Base-by-base conservation (phyloP, 805 yeast species). In the Saturnispora dispora region DNA sequence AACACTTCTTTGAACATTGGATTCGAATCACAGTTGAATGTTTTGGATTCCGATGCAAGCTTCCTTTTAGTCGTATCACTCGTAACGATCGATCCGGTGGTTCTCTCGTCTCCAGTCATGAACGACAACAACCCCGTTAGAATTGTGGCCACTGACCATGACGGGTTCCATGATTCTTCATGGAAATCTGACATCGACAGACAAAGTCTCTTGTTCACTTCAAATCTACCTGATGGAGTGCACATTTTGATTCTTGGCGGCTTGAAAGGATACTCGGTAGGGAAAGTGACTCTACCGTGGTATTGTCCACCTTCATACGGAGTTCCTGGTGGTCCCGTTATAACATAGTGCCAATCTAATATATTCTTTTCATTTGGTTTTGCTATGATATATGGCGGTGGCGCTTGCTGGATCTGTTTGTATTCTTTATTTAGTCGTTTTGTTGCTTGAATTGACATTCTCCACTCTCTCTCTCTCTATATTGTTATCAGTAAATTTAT, bases 81-180 rank as follows among this genome's bases (percentile, higher is more conserved):
- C 1, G 96, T 79, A 8, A 67, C 71, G 11, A 89, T 79, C 8
- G 91, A 81, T 0, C 97, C 97, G 0, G 96, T 83, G 2, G 96
- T 87, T 25, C 77, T 70, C 58, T 90, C 97, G 53, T 79, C 78
- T 9, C 93, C 83, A 0, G 95, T 88, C 98, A 90, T 90, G 62
- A 90, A 90, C 63, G 96, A 87, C 57, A 90, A 71, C 36, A 90
- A 71, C 0, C 97, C 98, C 10, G 82, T 86, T 58, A 90, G 73
- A 20, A 90, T 90, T 0, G 97, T 89, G 33, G 88, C 74, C 25
- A 90, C 96, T 44, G 89, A 81, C 97, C 97, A 90, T 6, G 95
- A 88, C 1, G 98, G 97, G 65, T 90, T 89, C 98, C 98, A 90
- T 1, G 85, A 72, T 65, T 89, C 93, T 3, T 96, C 96, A 60